Evolutionary conservation across 257 asterid genomes (phyloP).

Genomic region (Gentiana straminea): DNA sequence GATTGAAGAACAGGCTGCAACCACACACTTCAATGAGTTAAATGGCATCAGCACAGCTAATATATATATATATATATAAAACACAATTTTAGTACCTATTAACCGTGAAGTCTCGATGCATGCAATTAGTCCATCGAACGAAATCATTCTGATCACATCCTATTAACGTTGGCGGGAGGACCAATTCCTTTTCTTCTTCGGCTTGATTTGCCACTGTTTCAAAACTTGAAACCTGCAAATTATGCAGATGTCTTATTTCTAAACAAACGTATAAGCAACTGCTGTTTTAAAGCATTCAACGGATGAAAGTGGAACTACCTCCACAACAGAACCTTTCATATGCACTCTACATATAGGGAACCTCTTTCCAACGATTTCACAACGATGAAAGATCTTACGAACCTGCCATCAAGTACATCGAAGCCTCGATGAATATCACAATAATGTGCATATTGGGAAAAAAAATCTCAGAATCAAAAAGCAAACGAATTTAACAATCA

Average conservation of each 20-base stretch:
- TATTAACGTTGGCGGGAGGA: conserved; percentile 27
- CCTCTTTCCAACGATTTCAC: conserved; percentile 54
- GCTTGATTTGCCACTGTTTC: conserved; percentile 41
- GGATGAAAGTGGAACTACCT: conserved; percentile 43
- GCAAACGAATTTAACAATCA: conserved; percentile 17
- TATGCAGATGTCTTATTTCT: background rate
- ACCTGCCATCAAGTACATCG: conserved; percentile 34
- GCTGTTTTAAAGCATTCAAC: background rate
- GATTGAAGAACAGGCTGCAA: conserved; percentile 82
- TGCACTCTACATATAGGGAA: conserved; percentile 80
- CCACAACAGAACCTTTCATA: conserved; percentile 43
- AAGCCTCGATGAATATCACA: background rate
- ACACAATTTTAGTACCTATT: conserved; percentile 41
- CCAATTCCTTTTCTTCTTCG: conserved; percentile 13
- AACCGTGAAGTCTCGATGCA: conserved; percentile 83
- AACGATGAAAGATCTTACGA: conserved; percentile 28
- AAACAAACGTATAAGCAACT: background rate
- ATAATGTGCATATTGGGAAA: background rate
- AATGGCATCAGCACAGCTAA: background rate
- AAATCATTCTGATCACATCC: conserved; percentile 43
- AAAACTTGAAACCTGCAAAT: conserved; percentile 73
- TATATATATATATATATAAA: background rate
- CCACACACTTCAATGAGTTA: conserved; percentile 15
- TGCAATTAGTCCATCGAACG: conserved; percentile 57
- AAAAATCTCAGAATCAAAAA: conserved; percentile 9